Percentiles rank a stretch among this genome's conserved stretches.
phyloP scores from a whole-genome alignment of 129 eudicot genomes.

The Pseudognaphalium luteoalbum region DNA sequence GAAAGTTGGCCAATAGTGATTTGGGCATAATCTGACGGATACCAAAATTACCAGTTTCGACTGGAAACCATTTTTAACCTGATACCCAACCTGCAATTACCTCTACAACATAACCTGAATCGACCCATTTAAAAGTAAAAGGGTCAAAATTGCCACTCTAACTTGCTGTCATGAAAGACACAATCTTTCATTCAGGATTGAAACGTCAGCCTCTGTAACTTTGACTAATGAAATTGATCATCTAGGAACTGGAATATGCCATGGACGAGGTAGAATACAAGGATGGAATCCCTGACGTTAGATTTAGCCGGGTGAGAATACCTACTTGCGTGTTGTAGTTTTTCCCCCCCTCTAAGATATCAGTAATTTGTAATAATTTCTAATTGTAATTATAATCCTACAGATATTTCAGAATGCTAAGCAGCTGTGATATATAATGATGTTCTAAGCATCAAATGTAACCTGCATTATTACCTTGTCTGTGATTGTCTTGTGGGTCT shows the following conservation, averaged over 20 bases:
- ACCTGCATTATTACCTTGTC: conserved; percentile 7
- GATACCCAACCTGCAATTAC: no score
- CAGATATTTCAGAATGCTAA: background rate
- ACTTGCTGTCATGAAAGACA: conserved; percentile 20
- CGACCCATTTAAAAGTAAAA: background rate
- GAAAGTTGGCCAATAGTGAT: background rate
- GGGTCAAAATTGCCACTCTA: background rate
- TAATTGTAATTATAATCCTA: conserved; percentile 12
- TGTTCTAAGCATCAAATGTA: background rate
- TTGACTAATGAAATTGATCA: conserved; percentile 27
- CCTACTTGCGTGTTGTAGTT: conserved; percentile 10
- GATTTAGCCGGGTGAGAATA: conserved; percentile 84
- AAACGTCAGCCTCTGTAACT: conserved; percentile 5
- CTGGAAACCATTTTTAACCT: no score
- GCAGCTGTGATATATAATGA: conserved; percentile 2
- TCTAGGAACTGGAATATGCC: conserved; percentile 84
- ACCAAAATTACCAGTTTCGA: no score
- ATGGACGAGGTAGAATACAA: conserved; percentile 67
- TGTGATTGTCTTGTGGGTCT: conserved; percentile 1
- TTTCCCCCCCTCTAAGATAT: background rate
- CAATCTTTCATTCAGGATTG: conserved; percentile 17
- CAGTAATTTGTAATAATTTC: background rate
- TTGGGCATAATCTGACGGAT: no score
- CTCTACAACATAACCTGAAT: background rate
- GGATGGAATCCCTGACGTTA: conserved; percentile 83